Base-by-base conservation (phyloP, 2,329 filamentous ascomycete species). In the Alternaria longipes region DNA sequence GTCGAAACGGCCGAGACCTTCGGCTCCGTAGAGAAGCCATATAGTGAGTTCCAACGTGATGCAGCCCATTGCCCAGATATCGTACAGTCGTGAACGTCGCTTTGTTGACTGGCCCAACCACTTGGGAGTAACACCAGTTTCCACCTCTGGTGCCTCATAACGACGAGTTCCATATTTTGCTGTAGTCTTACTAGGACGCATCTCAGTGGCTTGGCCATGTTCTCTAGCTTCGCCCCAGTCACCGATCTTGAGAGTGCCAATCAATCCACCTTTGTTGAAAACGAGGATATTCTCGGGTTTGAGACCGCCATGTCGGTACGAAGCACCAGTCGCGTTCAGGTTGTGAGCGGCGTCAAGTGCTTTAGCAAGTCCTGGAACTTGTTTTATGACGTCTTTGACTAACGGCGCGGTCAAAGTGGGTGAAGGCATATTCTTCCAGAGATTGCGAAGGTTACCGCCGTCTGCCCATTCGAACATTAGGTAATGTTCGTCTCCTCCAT, bases 231-330 rank as follows among this genome's bases (percentile, higher is more conserved):
- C 47, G 0, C 68, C 65, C 63, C 60, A 67, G 36, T 71, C 67
- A 4, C 50, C 49, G 12, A 71, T 64, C 28, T 73, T 70, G 4
- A 70, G 47, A 0, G 47, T 67, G 1, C 65, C 66, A 20, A 64
- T 51, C 8, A 26, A 4, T 1, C 34, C 22, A 3, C 30, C 51
- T 5, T 53, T 36, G 0, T 22, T 32, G 9, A 69, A 79, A 62
- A 70, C 73, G 0, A 81, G 65, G 7, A 81, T 78, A 26, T 81
- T 81, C 7, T 74, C 74, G 0, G 79, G 75, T 16, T 80, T 81
- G 8, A 81, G 66, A 46, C 78, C 71, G 3, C 77, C 73, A 42
- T 79, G 74, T 5, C 75, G 66, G 4, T 63, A 66, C 1, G 61
- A 62, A 14, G 57, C 49, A 4, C 34, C 54, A 14, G 42, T 55